phyloP scores from a whole-genome alignment of 768 basidiomycete species.

The Leucogyrophana mollusca region DNA sequence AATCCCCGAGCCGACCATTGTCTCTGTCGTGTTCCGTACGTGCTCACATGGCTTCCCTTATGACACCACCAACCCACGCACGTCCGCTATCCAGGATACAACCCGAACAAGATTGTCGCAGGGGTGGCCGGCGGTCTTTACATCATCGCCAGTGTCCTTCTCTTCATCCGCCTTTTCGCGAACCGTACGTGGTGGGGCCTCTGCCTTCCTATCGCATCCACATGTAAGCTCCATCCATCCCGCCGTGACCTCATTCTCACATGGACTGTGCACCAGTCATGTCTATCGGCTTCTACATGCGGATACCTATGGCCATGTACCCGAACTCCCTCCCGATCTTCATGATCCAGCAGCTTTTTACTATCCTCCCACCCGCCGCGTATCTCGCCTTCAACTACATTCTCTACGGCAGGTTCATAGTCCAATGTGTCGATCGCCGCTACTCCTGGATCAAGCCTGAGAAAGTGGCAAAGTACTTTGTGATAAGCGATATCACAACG shows the following conservation, averaged over 20 bases:
- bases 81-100: slow-evolving; percentile 18
- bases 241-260: background rate
- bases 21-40: too few relatives aligned
- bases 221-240: slow-evolving; percentile 11
- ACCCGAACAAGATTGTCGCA: slow-evolving; percentile 22
- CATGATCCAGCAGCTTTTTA: slow-evolving; percentile 19
- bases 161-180: slow-evolving; percentile 18
- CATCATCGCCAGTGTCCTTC: slow-evolving; percentile 5
- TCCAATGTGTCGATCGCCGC: slow-evolving; percentile 13
- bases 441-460: slow-evolving; percentile 25
- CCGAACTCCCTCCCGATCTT: slow-evolving; percentile 17
- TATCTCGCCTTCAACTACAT: slow-evolving; percentile 35
- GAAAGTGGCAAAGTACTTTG: slow-evolving; percentile 20
- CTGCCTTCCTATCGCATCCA: slow-evolving; percentile 28
- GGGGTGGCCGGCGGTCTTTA: slow-evolving; percentile 21
- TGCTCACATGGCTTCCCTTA: too few relatives aligned
- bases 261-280: slow-evolving; percentile 10
- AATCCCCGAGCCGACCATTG: too few relatives aligned
- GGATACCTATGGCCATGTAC: slow-evolving; percentile 15
- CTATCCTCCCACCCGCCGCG: slow-evolving; percentile 23
- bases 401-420: slow-evolving; percentile 26
- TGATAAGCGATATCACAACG: slow-evolving; percentile 26
- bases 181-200: slow-evolving; percentile 30
- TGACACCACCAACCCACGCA: background rate
- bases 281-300: slow-evolving; percentile 18